Conservation (phyloP, 345 rosid species). For the Ceriops zippeliana region DNA sequence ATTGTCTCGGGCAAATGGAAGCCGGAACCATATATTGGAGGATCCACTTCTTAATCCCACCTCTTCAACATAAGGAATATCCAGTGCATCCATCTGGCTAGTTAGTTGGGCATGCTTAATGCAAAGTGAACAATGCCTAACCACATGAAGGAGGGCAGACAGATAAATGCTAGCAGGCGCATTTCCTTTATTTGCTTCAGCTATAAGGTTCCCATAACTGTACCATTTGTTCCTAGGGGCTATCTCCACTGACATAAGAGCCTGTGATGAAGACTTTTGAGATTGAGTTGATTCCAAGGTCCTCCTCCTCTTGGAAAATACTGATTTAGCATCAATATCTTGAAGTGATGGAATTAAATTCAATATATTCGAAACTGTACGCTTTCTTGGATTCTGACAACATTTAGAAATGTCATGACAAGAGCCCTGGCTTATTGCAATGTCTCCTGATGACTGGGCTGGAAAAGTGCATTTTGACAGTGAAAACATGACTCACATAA, state of each 20-base stretch:
- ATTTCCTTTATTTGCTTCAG: conserved; percentile 95
- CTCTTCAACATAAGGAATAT: conserved; percentile 91
- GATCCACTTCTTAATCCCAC: conserved; percentile 66
- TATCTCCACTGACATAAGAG: conserved; percentile 38
- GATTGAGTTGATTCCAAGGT: conserved; percentile 31
- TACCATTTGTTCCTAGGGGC: conserved; percentile 45
- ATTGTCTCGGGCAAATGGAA: conserved; percentile 73
- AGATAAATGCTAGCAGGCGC: conserved; percentile 76
- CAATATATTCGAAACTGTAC: conserved; percentile 64
- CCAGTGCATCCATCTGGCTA: conserved; percentile 88
- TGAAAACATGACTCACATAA: conserved; percentile 25
- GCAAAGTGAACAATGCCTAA: conserved; percentile 86
- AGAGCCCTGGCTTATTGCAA: conserved; percentile 26
- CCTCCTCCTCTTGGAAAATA: conserved; percentile 52
- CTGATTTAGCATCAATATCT: conserved; percentile 37
- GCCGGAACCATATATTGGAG: conserved; percentile 93
- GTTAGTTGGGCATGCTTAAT: conserved; percentile 95
- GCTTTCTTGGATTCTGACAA: conserved; percentile 57
- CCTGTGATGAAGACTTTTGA: conserved; percentile 43
- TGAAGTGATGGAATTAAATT: conserved; percentile 78
- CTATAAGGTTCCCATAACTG: conserved; percentile 74
- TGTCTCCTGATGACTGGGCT: conserved; percentile 52
- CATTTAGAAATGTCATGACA: conserved; percentile 42
- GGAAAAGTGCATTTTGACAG: conserved; percentile 32
- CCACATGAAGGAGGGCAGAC: conserved; percentile 86